Percentiles rank a stretch among this genome's conserved stretches.
Conservation (phyloP, 2,329 filamentous ascomycete genomes). For the Microsporum canis region DNA sequence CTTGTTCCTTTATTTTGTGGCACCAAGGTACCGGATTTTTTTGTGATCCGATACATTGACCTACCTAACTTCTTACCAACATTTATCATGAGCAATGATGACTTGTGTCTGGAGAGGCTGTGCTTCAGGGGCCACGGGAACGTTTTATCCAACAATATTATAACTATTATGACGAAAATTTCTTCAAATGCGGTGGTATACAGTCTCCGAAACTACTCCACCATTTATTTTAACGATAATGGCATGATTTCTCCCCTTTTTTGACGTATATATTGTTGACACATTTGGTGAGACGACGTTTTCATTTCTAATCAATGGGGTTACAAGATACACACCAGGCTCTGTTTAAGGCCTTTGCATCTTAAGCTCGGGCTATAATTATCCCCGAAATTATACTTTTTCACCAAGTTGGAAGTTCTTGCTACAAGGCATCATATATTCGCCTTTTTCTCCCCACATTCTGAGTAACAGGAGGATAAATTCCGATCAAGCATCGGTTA, state of each 20-base stretch:
- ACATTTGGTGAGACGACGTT: background rate
- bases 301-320: background rate
- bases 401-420: background rate
- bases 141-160: background rate
- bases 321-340: background rate
- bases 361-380: background rate
- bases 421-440: background rate
- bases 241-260: background rate
- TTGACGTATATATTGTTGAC: background rate
- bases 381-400: background rate
- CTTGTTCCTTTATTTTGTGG: background rate
- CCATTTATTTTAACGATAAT: background rate
- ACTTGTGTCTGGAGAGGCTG: background rate
- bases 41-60: background rate
- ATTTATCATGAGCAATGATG: background rate
- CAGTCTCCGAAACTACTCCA: background rate
- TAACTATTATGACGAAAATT: background rate
- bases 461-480: background rate
- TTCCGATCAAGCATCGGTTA: background rate
- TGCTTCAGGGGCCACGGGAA: background rate
- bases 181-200: background rate
- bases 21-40: background rate
- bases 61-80: background rate
- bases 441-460: background rate
- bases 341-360: background rate